Percentiles rank a stretch among this genome's conserved stretches.
Conservation (phyloP, 176 grass and related monocot species). For the Ananas comosus region DNA sequence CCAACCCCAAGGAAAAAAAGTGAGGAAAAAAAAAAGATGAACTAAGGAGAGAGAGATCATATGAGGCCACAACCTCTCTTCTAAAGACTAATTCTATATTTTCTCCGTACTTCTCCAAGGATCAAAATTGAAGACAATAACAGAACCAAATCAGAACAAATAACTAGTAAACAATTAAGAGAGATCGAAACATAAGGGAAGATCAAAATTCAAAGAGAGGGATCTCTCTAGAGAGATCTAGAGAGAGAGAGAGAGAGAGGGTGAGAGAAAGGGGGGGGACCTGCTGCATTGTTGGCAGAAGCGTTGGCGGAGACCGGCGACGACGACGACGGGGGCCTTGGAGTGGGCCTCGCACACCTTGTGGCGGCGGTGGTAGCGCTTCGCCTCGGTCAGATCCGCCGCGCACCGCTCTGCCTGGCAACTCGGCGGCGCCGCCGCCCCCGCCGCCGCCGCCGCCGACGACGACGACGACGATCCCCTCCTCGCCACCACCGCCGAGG, state of each 20-base stretch:
- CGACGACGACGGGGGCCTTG: constrained; percentile 63
- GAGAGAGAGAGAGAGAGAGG: neutral
- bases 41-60: too few relatives aligned
- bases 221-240: neutral
- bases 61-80: too few relatives aligned
- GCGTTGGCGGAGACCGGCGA: constrained; percentile 81
- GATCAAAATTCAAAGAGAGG: neutral
- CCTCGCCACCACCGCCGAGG: constrained; percentile 19
- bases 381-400: constrained; percentile 53
- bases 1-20: too few relatives aligned
- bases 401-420: constrained; percentile 83
- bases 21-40: too few relatives aligned
- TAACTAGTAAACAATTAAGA: too few relatives aligned
- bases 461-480: constrained; percentile 10
- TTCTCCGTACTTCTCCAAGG: neutral
- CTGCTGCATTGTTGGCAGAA: constrained; percentile 99
- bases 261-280: constrained; percentile 14
- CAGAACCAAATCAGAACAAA: neutral
- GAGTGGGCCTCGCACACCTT: constrained; percentile 87
- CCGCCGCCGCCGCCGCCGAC: neutral
- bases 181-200: neutral
- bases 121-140: neutral
- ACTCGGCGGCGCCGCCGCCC: constrained; percentile 24
- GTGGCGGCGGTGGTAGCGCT: constrained; percentile 73
- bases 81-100: too few relatives aligned